Evolutionary conservation across 1,284 basidiomycete genomes (phyloP), one percentile per base, ranked within the genome.

Genomic region (Hortiboletus rubellus): DNA sequence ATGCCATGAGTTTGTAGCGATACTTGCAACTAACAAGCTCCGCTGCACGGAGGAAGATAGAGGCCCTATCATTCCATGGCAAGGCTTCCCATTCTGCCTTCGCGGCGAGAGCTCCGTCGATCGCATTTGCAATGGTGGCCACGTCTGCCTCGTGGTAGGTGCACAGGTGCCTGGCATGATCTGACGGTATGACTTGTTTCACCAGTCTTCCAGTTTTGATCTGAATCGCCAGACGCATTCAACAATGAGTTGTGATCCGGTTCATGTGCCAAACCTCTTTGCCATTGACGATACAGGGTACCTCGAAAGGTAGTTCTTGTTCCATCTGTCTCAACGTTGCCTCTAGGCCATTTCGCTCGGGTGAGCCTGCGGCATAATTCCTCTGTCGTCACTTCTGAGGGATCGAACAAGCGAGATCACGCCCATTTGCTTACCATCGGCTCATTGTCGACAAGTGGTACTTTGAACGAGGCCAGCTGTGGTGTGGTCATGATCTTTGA

Each of bases 31-130:
- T 88, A 59, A 96, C 85, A 55, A 99, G 85, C 73, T 99, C 96
- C 37, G 95, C 95, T 3, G 95, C 94, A 76, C 97, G 97, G 66
- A 99, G 82, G 81, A 98, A 98, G 77, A 99, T 97, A 55, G 96
- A 93, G 7, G 97, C 96, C 49, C 94, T 86, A 76, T 99, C 97
- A 69, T 85, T 89, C 94, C 95, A 99, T 3, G 96, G 95, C 79
- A 98, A 79, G 60, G 84, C 80, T 78, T 98, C 96, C 96, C 96
- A 99, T 45, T 83, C 84, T 27, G 78, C 77, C 76, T 96, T 96
- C 44, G 93, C 94, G 42, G 84, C 84, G 46, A 99, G 83, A 7
- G 96, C 91, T 52, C 92, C 92, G 36, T 92, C 85, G 68, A 99
- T 97, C 31, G 96, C 96, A 58, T 80, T 79, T 5, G 83, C 73